Evolutionary conservation across 495 filamentous ascomycete species (phyloP).

Genomic region (Glutinoglossum americanum): DNA sequence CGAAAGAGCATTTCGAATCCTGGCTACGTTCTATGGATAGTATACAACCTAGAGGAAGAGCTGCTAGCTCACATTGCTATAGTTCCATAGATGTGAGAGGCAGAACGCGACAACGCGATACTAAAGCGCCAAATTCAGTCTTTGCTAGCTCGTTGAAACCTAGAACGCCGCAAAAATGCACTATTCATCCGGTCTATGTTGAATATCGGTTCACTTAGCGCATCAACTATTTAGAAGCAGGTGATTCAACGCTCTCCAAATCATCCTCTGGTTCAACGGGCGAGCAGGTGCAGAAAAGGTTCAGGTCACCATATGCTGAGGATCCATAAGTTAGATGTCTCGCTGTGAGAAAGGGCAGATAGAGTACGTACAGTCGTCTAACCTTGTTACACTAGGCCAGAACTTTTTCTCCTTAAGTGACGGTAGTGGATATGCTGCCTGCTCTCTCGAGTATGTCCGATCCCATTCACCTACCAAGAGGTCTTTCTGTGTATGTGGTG

Average conservation of each 20-base stretch:
- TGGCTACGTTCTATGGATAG: no score
- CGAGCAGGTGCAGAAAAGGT: constrained; percentile 88
- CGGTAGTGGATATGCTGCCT: constrained; percentile 71
- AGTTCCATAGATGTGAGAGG: neutral
- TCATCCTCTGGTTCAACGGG: constrained; percentile 45
- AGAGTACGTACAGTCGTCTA: constrained; percentile 61
- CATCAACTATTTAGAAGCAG: constrained; percentile 14
- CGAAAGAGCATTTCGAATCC: no score
- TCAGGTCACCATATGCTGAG: constrained; percentile 69
- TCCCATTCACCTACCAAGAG: constrained; percentile 56
- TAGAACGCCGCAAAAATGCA: neutral
- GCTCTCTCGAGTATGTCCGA: constrained; percentile 55
- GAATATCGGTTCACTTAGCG: neutral
- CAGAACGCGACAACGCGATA: neutral
- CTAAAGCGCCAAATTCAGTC: neutral
- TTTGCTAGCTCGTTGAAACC: neutral
- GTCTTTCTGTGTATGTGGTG: constrained; percentile 75
- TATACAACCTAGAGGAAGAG: no score
- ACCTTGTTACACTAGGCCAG: constrained; percentile 76
- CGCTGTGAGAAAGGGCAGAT: neutral
- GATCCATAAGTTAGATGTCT: constrained; percentile 3
- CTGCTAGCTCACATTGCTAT: no score
- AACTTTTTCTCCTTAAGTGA: constrained; percentile 94
- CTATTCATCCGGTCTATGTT: neutral
- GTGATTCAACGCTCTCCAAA: constrained; percentile 18